Conservation (phyloP, 805 yeast species). For the Nakazawaea peltata region DNA sequence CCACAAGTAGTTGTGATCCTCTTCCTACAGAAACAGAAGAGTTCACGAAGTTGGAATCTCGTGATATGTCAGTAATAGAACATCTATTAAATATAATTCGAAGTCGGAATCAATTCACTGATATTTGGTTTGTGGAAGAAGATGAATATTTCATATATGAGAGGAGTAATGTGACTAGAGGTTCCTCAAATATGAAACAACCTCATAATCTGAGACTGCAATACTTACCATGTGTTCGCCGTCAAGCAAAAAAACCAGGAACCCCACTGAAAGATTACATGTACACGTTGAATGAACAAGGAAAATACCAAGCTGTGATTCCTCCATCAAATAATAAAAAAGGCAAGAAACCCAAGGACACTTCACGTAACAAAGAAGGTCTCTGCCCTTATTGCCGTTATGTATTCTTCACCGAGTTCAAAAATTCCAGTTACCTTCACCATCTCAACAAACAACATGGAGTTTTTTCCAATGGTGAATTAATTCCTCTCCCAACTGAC, state of each 20-base stretch:
- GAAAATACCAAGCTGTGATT: too few relatives aligned
- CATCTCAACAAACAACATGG: slow-evolving; percentile 25
- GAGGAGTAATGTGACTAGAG: not conserved
- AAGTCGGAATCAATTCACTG: not conserved
- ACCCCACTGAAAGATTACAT: too few relatives aligned
- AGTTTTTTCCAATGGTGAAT: slow-evolving; percentile 21
- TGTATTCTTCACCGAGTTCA: slow-evolving; percentile 17
- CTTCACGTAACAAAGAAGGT: slow-evolving; percentile 3
- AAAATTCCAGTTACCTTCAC: slow-evolving; percentile 22
- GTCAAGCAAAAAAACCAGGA: too few relatives aligned
- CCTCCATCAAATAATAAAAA: too few relatives aligned
- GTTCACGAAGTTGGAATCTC: too few relatives aligned
- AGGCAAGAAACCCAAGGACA: too few relatives aligned
- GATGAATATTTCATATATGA: slow-evolving; percentile 3
- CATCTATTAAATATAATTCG: not conserved
- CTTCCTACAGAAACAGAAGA: too few relatives aligned
- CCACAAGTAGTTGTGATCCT: too few relatives aligned
- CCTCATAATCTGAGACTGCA: too few relatives aligned
- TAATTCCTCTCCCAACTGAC: slow-evolving; percentile 17
- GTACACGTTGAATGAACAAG: not conserved
- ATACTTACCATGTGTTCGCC: too few relatives aligned
- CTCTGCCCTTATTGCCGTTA: slow-evolving; percentile 7
- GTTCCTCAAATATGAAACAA: too few relatives aligned
- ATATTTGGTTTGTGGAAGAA: not conserved
- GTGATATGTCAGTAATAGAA: not conserved